Evolutionary conservation across 495 filamentous ascomycete species (phyloP).

Genomic region (Aspergillus egyptiacus): DNA sequence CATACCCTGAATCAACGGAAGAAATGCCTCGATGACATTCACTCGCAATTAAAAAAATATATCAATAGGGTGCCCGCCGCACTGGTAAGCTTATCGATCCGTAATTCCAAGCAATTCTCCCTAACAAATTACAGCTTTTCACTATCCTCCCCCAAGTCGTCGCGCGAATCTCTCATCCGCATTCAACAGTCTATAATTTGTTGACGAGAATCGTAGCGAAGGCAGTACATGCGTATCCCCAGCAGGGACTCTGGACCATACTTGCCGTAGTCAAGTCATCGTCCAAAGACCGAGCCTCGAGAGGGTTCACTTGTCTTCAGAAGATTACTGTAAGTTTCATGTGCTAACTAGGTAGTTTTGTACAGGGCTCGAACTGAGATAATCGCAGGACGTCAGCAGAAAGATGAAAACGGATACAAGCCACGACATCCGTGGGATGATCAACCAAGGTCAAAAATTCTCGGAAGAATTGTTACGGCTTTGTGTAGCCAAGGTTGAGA

Average conservation of each 20-base stretch:
- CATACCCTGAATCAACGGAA: conserved; percentile 52
- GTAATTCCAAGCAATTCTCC: background rate
- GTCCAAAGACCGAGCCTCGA: conserved; percentile 43
- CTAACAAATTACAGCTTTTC: conserved; percentile 55
- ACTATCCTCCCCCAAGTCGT: conserved; percentile 89
- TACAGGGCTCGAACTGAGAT: conserved; percentile 14
- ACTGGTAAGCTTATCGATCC: conserved; percentile 35
- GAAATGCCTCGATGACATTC: conserved; percentile 62
- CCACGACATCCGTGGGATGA: conserved; percentile 60
- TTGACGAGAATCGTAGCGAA: conserved; percentile 74
- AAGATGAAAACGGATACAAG: conserved; percentile 38
- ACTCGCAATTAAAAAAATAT: conserved; percentile 67
- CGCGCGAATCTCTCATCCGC: conserved; percentile 82
- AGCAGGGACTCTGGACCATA: conserved; percentile 90
- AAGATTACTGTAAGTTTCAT: conserved; percentile 34
- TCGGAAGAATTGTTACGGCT: conserved; percentile 75
- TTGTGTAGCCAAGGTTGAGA: conserved; percentile 68
- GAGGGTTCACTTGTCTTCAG: conserved; percentile 45
- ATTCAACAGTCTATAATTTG: conserved; percentile 64
- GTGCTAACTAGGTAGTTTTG: no score
- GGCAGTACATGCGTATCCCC: conserved; percentile 71
- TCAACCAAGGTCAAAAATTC: conserved; percentile 73
- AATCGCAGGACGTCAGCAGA: conserved; percentile 36
- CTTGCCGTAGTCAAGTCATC: conserved; percentile 68
- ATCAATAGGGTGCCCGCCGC: conserved; percentile 72